These are phyloP conservation scores for Copromyces sp. DNA, from an alignment of 495 filamentous ascomycete genomes.

Conservation along the genomic window DNA sequence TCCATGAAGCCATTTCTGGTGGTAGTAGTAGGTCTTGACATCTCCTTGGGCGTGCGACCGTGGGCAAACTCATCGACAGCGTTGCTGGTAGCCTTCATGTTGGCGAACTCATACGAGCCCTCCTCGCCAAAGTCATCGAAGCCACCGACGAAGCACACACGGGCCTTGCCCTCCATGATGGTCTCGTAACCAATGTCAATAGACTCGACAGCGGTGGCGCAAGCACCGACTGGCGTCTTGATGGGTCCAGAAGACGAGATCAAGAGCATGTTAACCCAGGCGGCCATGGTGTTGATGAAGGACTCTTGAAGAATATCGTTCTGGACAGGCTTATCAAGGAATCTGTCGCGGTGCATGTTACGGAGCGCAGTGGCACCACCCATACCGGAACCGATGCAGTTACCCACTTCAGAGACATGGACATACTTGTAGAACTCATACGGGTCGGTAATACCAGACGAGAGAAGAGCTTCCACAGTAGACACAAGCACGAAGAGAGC, in stretches of 20 bases:
- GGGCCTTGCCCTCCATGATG: constrained; percentile 93
- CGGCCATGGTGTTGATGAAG: constrained; percentile 99
- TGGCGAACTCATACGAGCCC: constrained; percentile 98
- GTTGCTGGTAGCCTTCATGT: constrained; percentile 99
- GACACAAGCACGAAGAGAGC: constrained; percentile 91
- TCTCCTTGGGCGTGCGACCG: constrained; percentile 89
- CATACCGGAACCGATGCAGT: constrained; percentile 96
- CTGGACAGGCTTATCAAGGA: constrained; percentile 92
- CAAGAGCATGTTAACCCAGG: constrained; percentile 98
- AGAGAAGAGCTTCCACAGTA: constrained; percentile 79
- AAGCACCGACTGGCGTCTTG: constrained; percentile 96
- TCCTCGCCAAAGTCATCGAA: constrained; percentile 99
- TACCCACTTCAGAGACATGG: constrained; percentile 94
- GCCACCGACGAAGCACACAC: constrained; percentile 93
- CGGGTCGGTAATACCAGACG: constrained; percentile 95
- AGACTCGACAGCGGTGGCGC: constrained; percentile 94
- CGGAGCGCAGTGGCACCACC: constrained; percentile 85
- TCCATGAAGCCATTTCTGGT: constrained; percentile 99
- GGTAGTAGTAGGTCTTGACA: constrained; percentile 95
- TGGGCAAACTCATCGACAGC: constrained; percentile 92
- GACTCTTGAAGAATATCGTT: constrained; percentile 99
- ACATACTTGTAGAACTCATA: constrained; percentile 99
- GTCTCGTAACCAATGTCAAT: constrained; percentile 96
- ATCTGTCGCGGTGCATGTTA: constrained; percentile 98
- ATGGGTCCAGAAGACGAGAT: constrained; percentile 95